These are phyloP conservation scores for Peziza echinospora DNA, from an alignment of 495 filamentous ascomycete genomes.

Conservation along the genomic window DNA sequence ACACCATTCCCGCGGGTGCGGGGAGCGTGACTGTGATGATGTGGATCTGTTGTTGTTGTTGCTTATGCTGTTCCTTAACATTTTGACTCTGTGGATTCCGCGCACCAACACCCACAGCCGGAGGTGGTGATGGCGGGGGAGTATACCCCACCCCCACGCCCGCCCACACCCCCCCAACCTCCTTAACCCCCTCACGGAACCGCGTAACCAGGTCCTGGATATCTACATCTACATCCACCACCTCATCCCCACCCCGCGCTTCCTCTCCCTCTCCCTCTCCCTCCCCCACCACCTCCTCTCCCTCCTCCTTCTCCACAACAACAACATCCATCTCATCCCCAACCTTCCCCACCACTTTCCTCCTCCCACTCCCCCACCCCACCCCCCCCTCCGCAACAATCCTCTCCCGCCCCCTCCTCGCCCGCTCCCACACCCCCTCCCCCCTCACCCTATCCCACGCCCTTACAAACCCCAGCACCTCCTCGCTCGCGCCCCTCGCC, in stretches of 20 bases:
- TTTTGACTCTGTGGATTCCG: no score
- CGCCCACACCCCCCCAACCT: not conserved
- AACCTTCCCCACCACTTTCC: not conserved
- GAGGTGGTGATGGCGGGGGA: no score
- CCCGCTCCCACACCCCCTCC: slow-evolving; percentile 78
- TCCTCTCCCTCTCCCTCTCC: slow-evolving; percentile 76
- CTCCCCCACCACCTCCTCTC: slow-evolving; percentile 27
- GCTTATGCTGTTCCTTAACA: no score
- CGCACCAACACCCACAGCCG: no score
- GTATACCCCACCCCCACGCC: not conserved
- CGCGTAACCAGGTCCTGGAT: no score
- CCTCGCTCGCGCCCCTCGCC: no score
- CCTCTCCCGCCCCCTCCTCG: slow-evolving; percentile 97
- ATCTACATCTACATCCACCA: no score
- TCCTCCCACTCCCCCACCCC: not conserved
- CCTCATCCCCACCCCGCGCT: slow-evolving; percentile 67
- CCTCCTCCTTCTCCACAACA: slow-evolving; percentile 1
- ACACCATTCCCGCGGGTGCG: slow-evolving; percentile 42
- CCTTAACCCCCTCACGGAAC: no score
- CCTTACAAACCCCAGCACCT: no score
- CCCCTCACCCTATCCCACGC: not conserved
- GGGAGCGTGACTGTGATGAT: no score
- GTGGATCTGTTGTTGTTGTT: no score
- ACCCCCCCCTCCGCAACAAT: slow-evolving; percentile 49
- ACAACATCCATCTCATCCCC: not conserved